Percentiles rank a stretch among this genome's conserved stretches.
Conservation (phyloP, 352 stramenopile species). For the Halophytophthora polymorphica region DNA sequence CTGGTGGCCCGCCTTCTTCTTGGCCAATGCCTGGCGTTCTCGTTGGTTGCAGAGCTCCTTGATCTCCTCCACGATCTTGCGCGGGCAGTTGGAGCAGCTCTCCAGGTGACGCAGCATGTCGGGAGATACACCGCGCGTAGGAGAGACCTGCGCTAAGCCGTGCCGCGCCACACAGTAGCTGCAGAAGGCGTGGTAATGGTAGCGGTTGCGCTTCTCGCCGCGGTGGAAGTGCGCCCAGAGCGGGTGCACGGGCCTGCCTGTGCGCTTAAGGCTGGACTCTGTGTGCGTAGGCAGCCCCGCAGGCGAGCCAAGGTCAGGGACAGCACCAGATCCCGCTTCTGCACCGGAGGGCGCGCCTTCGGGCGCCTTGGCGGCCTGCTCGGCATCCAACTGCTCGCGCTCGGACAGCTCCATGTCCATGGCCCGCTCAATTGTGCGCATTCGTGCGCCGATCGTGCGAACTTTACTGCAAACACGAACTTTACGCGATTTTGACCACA, state of each 20-base stretch:
- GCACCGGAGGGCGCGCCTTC: no score
- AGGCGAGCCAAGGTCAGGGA: no score
- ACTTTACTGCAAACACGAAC: no score
- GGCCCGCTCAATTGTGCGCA: no score
- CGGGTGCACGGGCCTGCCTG: conserved; percentile 66
- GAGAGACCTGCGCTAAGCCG: conserved; percentile 45
- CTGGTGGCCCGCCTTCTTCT: conserved; percentile 11
- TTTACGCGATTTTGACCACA: no score
- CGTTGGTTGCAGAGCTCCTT: conserved; percentile 52
- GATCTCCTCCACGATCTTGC: conserved; percentile 57
- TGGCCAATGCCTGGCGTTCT: conserved; percentile 27
- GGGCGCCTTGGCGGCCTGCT: no score
- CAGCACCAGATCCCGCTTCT: no score
- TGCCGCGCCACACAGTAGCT: conserved; percentile 70
- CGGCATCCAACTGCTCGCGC: no score
- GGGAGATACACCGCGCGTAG: conserved; percentile 72
- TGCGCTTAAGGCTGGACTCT: conserved; percentile 40
- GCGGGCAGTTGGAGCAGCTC: conserved; percentile 65
- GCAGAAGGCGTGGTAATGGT: conserved; percentile 85
- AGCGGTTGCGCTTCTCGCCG: conserved; percentile 81
- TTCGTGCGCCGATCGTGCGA: no score
- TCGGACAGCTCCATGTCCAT: no score
- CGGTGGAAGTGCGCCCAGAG: conserved; percentile 82
- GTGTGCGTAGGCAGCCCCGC: no score
- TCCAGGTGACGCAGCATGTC: conserved; percentile 84